phyloP scores from a whole-genome alignment of 2,329 filamentous ascomycete genomes.

The Fusarium virguliforme region DNA sequence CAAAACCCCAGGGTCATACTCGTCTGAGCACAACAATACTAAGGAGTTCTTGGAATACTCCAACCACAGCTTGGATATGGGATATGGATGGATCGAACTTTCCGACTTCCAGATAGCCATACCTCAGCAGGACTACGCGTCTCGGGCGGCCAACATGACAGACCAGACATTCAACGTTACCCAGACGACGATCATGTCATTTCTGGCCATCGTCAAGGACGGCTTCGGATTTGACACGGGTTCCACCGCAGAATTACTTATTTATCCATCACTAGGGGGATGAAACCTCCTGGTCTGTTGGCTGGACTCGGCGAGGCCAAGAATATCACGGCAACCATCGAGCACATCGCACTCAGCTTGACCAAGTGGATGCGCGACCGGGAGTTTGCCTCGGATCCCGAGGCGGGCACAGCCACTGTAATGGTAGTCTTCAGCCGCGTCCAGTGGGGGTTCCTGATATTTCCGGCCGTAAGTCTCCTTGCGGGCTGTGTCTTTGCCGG shows the following conservation, averaged over 20 bases:
- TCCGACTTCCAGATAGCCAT: conserved; percentile 26
- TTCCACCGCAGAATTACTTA: not conserved
- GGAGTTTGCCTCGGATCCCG: not conserved
- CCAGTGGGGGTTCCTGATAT: conserved; percentile 5
- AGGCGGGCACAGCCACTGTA: not conserved
- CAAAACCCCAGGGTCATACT: not conserved
- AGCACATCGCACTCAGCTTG: conserved; percentile 26
- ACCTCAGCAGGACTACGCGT: not conserved
- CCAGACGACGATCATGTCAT: not conserved
- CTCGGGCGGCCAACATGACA: not conserved
- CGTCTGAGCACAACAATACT: rapidly evolving
- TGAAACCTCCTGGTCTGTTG: not conserved
- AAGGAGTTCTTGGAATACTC: not conserved
- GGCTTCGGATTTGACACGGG: not conserved
- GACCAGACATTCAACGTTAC: conserved; percentile 24
- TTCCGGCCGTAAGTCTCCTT: not conserved
- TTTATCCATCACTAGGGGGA: conserved; percentile 13
- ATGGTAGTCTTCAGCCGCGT: conserved; percentile 8
- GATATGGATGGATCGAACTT: not conserved
- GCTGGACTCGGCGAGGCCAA: not conserved
- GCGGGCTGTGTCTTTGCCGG: not conserved
- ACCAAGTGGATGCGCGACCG: conserved; percentile 34
- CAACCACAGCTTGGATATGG: conserved; percentile 20
- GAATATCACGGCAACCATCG: not conserved
- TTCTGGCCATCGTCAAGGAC: conserved; percentile 3